These are phyloP conservation scores for Fagopyrum esculentum DNA, from an alignment of 148 eudicot genomes.

Conservation along the genomic window DNA sequence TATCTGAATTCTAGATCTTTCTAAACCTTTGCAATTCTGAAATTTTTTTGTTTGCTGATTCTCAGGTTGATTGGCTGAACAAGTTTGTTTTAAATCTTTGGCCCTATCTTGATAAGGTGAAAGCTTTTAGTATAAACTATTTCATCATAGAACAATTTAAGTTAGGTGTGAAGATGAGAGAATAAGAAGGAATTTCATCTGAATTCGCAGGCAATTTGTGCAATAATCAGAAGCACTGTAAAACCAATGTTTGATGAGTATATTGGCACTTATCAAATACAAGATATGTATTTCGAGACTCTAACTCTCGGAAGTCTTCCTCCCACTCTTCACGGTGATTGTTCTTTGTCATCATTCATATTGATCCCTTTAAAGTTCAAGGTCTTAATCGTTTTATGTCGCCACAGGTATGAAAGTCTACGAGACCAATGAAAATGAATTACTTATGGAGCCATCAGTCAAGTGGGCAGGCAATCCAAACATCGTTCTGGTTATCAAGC, in stretches of 20 bases:
- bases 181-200: neutral
- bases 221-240: constrained; percentile 36
- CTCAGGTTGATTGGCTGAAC: constrained; percentile 91
- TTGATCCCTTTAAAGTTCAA: neutral
- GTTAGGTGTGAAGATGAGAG: constrained; percentile 3
- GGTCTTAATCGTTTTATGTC: neutral
- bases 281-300: constrained; percentile 47
- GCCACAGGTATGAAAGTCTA: constrained; percentile 62
- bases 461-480: constrained; percentile 94
- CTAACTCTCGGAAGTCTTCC: constrained; percentile 74
- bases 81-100: constrained; percentile 55
- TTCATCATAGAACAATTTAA: neutral
- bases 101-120: constrained; percentile 90
- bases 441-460: constrained; percentile 79
- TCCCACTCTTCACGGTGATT: constrained; percentile 62
- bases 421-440: constrained; percentile 76
- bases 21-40: neutral
- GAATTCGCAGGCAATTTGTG: constrained; percentile 54
- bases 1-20: neutral
- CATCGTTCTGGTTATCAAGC: constrained; percentile 44
- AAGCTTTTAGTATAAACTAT: neutral
- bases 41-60: neutral
- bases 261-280: constrained; percentile 46
- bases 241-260: constrained; percentile 56
- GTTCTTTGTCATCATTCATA: neutral